These are phyloP conservation scores for Annulohypoxylon nitens DNA, from an alignment of 495 filamentous ascomycete species.

Conservation along the genomic window DNA sequence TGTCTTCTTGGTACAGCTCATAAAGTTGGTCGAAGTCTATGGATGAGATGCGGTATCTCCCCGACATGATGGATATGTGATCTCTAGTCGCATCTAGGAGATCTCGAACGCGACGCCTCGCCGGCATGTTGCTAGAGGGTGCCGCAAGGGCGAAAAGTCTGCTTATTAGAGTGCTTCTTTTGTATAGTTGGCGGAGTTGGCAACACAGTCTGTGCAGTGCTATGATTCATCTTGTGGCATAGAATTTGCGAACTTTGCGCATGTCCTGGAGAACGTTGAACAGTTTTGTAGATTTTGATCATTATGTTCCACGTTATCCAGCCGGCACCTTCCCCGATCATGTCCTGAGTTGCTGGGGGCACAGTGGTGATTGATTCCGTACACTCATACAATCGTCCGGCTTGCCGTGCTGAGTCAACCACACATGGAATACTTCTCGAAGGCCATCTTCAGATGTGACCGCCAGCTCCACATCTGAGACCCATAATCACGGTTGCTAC, in stretches of 20 bases:
- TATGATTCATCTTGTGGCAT: constrained; percentile 17
- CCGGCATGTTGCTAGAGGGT: constrained; percentile 11
- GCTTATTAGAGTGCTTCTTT: constrained; percentile 3
- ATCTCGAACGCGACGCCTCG: constrained; percentile 15
- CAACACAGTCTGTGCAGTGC: constrained; percentile 11
- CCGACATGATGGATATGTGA: constrained; percentile 35
- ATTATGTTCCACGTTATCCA: constrained; percentile 17
- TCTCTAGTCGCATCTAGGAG: constrained; percentile 26
- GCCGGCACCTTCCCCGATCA: background rate
- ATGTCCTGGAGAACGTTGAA: constrained; percentile 29
- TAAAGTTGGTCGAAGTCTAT: constrained; percentile 43
- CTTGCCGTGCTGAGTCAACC: background rate
- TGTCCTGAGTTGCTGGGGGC: background rate
- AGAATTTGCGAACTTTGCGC: constrained; percentile 8
- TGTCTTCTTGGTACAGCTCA: constrained; percentile 39
- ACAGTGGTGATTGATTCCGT: background rate
- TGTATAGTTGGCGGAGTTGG: background rate
- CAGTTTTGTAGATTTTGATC: background rate
- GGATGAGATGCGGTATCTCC: constrained; percentile 29
- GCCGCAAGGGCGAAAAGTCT: background rate
- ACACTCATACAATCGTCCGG: background rate
- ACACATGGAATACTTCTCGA: background rate
- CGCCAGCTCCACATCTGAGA: background rate
- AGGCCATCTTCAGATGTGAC: background rate
- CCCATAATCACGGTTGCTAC: background rate